Evolutionary conservation across 2,329 filamentous ascomycete genomes (phyloP).

Genomic region (Neocucurbitaria cava): DNA sequence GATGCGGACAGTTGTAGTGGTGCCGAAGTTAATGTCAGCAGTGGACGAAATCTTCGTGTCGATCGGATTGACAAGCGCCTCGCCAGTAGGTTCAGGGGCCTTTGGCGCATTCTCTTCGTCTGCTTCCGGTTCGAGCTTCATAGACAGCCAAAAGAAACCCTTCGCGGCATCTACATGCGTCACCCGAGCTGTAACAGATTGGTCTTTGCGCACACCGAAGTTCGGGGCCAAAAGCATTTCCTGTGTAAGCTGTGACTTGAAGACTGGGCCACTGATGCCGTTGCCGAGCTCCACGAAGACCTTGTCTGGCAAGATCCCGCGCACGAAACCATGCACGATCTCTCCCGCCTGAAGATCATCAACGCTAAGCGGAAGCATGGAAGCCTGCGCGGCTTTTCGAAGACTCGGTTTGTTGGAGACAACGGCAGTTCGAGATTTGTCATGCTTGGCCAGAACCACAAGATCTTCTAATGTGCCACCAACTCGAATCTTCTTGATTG

Average conservation of each 20-base stretch:
- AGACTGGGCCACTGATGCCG: slow-evolving; percentile 77
- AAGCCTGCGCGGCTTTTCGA: slow-evolving; percentile 74
- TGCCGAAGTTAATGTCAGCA: slow-evolving; percentile 78
- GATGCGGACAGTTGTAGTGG: slow-evolving; percentile 76
- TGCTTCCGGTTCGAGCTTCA: slow-evolving; percentile 59
- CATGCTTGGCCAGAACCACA: slow-evolving; percentile 85
- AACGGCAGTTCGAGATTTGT: slow-evolving; percentile 75
- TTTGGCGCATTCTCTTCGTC: slow-evolving; percentile 40
- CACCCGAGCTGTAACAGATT: slow-evolving; percentile 77
- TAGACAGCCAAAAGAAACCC: slow-evolving; percentile 71
- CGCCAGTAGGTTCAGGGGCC: slow-evolving; percentile 35
- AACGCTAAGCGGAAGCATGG: slow-evolving; percentile 74
- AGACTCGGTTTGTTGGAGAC: slow-evolving; percentile 86
- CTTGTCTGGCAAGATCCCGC: slow-evolving; percentile 80
- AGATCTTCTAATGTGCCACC: slow-evolving; percentile 83
- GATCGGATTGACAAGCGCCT: slow-evolving; percentile 64
- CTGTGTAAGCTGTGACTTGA: slow-evolving; percentile 77
- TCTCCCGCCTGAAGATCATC: slow-evolving; percentile 74
- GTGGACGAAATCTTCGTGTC: slow-evolving; percentile 69
- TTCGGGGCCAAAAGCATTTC: slow-evolving; percentile 71
- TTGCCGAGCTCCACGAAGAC: slow-evolving; percentile 89
- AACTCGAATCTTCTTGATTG: slow-evolving; percentile 80
- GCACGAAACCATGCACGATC: slow-evolving; percentile 78
- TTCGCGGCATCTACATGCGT: slow-evolving; percentile 74
- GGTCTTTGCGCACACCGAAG: slow-evolving; percentile 79